phyloP scores from a whole-genome alignment of 176 grass and related monocot species.

The Carex scoparia region DNA sequence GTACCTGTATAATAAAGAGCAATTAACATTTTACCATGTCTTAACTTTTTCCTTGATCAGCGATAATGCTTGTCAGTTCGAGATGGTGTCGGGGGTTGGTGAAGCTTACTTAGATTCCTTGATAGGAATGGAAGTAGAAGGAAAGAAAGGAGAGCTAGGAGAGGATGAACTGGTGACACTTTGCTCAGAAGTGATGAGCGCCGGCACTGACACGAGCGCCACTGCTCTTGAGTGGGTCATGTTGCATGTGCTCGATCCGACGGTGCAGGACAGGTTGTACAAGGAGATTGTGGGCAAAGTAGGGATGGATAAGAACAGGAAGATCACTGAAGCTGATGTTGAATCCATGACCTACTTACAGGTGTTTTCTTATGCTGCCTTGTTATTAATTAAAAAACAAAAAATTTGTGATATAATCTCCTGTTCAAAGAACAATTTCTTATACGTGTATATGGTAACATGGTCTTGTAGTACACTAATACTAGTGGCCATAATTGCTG shows the following conservation, averaged over 20 bases:
- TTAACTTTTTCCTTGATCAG: background rate
- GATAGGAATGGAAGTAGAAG: conserved; percentile 68
- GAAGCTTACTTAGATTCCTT: conserved; percentile 97
- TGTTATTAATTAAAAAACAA: background rate
- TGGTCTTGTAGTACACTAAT: background rate
- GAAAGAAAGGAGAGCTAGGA: conserved; percentile 51
- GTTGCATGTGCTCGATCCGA: conserved; percentile 74
- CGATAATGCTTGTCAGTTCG: conserved; percentile 1
- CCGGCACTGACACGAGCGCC: conserved; percentile 90
- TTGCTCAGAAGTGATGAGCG: conserved; percentile 98
- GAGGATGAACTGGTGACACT: conserved; percentile 90
- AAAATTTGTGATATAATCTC: background rate
- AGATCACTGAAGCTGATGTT: conserved; percentile 80
- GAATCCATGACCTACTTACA: conserved; percentile 77
- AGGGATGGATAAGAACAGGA: conserved; percentile 29
- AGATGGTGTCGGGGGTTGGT: conserved; percentile 74
- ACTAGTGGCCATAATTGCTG: background rate
- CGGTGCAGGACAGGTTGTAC: conserved; percentile 56
- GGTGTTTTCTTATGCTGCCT: conserved; percentile 23
- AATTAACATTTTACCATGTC: background rate
- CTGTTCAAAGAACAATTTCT: background rate
- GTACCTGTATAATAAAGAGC: too few relatives aligned
- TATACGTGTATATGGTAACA: background rate
- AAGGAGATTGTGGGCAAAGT: conserved; percentile 50
- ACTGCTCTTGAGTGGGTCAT: conserved; percentile 85